Base-by-base conservation (phyloP, 306 rosid species). In the Vicia villosa region DNA sequence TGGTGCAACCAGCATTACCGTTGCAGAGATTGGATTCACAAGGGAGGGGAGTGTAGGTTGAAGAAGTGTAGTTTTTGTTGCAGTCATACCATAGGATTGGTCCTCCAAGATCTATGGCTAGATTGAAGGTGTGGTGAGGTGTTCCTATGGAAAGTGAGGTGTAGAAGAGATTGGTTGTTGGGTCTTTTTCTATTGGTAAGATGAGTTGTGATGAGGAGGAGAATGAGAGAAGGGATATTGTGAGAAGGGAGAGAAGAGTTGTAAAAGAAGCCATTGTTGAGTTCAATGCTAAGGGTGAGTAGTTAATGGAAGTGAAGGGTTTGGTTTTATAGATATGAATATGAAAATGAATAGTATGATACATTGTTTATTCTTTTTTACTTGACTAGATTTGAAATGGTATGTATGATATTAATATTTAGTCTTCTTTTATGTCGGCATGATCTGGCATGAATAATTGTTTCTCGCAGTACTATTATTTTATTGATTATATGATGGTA, bases 61-160 rank as follows among this genome's bases (percentile, higher is more conserved):
- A 42, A 5, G 83, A 84, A 7, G 56, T 43, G 68, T 69, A 73
- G 45, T 2, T 21, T 11, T 9, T 20, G 67, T 61, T 12, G 49
- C 83, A 77, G 3, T 68, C 74, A 13, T 73, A 75, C 78, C 81
- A 70, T 3, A 77, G 57, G 47, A 54, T 24, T 16, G 58, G 69
- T 14, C 81, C 88, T 21, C 65, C 77, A 10, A 84, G 77, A 37
- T 80, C 81, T 14, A 80, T 62, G 10, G 37, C 58, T 11, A 73
- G 63, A 8, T 70, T 10, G 14, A 74, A 34, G 9, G 26, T 30
- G 68, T 62, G 56, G 17, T 3, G 21, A 4, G 85, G 81, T 41
- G 79, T 77, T 66, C 83, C 85, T 28, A 74, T n/a, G 45, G 65
- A 45, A 5, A 80, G 5, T 8, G 68, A 20, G 4, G 77, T 17